These are phyloP conservation scores for Antitrichia curtipendula DNA, from an alignment of 225 moss, liverwort and hornwort species.

Conservation along the genomic window DNA sequence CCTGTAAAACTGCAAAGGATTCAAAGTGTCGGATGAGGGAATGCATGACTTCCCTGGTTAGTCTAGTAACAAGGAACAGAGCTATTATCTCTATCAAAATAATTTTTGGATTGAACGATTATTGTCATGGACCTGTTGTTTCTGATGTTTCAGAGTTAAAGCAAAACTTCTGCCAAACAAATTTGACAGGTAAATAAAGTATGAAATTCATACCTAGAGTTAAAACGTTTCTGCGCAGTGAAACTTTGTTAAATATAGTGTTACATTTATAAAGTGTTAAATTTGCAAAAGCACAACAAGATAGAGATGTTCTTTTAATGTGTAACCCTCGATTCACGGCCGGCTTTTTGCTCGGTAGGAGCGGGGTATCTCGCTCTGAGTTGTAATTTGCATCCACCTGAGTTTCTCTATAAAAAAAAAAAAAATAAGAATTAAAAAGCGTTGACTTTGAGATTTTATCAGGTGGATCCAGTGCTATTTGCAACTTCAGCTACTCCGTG, in stretches of 20 bases:
- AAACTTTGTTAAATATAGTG: not conserved
- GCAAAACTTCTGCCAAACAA: not conserved
- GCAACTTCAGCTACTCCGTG: not conserved
- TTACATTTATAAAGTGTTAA: not conserved
- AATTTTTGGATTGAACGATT: not conserved
- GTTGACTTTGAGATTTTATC: not conserved
- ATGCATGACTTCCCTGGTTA: not conserved
- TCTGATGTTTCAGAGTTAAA: not conserved
- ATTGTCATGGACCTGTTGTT: not conserved
- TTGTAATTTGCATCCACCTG: not conserved
- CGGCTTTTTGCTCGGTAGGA: not conserved
- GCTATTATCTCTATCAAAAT: not conserved
- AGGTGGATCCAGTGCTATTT: not conserved
- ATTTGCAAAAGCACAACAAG: not conserved
- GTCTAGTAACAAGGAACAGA: too few relatives aligned
- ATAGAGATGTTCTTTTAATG: not conserved
- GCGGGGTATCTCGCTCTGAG: not conserved
- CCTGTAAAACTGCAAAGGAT: not conserved
- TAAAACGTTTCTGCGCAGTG: not conserved
- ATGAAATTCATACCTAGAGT: not conserved
- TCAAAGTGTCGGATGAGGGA: not conserved
- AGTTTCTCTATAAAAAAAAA: too few relatives aligned
- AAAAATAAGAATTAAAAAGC: too few relatives aligned
- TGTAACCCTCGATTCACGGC: not conserved
- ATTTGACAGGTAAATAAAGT: not conserved